Base-by-base conservation (phyloP, 306 rosid genomes). In the Carpinus fangiana region DNA sequence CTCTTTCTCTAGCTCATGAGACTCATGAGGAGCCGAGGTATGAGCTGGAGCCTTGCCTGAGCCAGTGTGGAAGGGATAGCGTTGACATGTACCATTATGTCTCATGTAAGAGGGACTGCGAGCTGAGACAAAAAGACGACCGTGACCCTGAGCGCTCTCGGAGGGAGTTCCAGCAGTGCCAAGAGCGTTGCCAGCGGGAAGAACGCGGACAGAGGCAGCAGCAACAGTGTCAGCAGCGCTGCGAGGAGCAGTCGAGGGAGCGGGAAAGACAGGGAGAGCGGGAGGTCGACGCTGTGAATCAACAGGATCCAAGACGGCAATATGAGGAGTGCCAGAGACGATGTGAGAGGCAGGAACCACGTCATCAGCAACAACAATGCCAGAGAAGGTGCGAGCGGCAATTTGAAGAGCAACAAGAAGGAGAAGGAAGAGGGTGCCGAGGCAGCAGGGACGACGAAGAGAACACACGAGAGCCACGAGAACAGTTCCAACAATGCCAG, bases 101-200 rank as follows among this genome's bases (percentile, higher is more conserved):
- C 26, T 13, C 69, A 9, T 62, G 69, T 12, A 16, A 62, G 8
- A 31, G 9, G 43, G 20, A 13, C 10, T 62, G 69, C 43, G 18
- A 62, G 41, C 36, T 60, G 31, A 21, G 66, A 6, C n/a, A 51
- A 4, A 4, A 38, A 5, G 43, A 38, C 7, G 6, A 6, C 5
- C 60, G 21, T 6, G 60, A 55, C 4, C 67, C 67, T 61, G 70
- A 64, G 10, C 18, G 14, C 28, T 51, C 9, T 31, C 38, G 56
- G 14, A n/a, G 26, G 9, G 66, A 79, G 55, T 55, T 23, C 45
- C 38, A 48, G 82, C 43, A 79, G 20, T 78, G 81, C 76, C 70
- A 13, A 57, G 17, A 50, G 46, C 20, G 41, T 3, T 78, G 81
- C 57, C 34, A 21, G 4, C 18, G 41, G 26, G 59, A 70, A n/a